phyloP scores from a whole-genome alignment of 2,329 filamentous ascomycete species.

The Aureobasidium mangrovei region DNA sequence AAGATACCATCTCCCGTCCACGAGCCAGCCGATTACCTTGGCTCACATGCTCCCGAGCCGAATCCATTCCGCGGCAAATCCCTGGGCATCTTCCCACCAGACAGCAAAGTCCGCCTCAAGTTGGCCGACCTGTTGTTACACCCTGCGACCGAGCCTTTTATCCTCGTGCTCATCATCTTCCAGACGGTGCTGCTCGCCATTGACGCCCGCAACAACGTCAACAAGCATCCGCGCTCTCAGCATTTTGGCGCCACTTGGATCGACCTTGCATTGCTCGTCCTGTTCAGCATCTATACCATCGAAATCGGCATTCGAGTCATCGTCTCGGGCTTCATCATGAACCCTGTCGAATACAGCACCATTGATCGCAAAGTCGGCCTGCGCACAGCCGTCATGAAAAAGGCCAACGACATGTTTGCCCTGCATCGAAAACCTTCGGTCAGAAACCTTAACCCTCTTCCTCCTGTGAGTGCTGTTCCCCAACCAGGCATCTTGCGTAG shows the following conservation, averaged over 20 bases:
- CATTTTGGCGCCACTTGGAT: slow-evolving; percentile 60
- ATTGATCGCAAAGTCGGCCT: slow-evolving; percentile 71
- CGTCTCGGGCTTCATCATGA: slow-evolving; percentile 87
- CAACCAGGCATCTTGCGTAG: slow-evolving; percentile 25
- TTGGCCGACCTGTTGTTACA: slow-evolving; percentile 81
- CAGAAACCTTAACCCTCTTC: slow-evolving; percentile 36
- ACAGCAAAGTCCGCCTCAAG: slow-evolving; percentile 63
- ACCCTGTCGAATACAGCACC: slow-evolving; percentile 85
- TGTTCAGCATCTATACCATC: slow-evolving; percentile 84
- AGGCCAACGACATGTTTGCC: slow-evolving; percentile 71
- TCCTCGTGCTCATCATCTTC: slow-evolving; percentile 77
- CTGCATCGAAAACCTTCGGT: slow-evolving; percentile 65
- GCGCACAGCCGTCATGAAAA: slow-evolving; percentile 63
- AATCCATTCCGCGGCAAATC: slow-evolving; percentile 85
- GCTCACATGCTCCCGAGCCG: slow-evolving; percentile 22
- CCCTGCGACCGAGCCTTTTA: slow-evolving; percentile 75
- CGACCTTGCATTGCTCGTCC: slow-evolving; percentile 70
- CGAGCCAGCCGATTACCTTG: slow-evolving; percentile 16
- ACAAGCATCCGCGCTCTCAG: slow-evolving; percentile 48
- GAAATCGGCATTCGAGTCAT: slow-evolving; percentile 77
- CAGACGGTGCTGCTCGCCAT: slow-evolving; percentile 84
- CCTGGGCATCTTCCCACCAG: slow-evolving; percentile 71
- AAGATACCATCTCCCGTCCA: slow-evolving; percentile 26
- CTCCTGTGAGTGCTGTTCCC: slow-evolving; percentile 17
- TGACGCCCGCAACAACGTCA: slow-evolving; percentile 63